Percentiles rank a stretch among this genome's conserved stretches.
phyloP scores from a whole-genome alignment of 2,329 filamentous ascomycete genomes.

The Arthrocladium fulminans region DNA sequence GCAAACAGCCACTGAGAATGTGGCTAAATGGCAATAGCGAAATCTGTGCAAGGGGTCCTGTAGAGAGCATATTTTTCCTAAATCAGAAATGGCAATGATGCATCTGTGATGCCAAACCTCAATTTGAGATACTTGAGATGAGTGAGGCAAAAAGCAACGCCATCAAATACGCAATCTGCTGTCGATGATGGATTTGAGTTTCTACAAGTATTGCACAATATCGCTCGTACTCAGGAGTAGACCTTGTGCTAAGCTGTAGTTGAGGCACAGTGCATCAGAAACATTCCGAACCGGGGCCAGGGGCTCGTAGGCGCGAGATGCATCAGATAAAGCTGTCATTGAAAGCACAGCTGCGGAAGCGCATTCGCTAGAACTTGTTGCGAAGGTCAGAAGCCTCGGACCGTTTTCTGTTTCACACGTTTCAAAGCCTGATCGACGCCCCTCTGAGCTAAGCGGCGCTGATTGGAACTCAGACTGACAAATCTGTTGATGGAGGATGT shows the following conservation, averaged over 20 bases:
- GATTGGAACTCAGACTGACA: constrained; percentile 6
- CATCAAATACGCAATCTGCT: neutral
- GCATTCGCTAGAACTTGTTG: constrained; percentile 10
- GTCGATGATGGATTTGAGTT: neutral
- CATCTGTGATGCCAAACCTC: neutral
- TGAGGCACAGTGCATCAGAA: neutral
- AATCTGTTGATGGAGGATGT: constrained; percentile 5
- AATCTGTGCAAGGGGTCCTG: neutral
- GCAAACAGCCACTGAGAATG: constrained; percentile 10
- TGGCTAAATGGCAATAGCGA: constrained; percentile 3
- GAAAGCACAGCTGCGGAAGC: neutral
- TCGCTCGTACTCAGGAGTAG: neutral
- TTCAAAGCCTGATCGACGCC: constrained; percentile 3
- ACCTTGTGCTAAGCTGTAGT: neutral
- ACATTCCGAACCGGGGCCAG: neutral
- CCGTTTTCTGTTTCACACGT: constrained; percentile 10
- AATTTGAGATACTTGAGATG: neutral
- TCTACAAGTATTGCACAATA: neutral
- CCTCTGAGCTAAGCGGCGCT: neutral
- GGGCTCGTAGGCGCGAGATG: constrained; percentile 1
- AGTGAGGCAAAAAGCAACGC: neutral
- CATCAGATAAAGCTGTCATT: constrained; percentile 2
- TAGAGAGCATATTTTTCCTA: neutral
- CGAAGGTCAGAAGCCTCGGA: constrained; percentile 9
- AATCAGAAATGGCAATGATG: neutral